Evolutionary conservation across 352 stramenopile species (phyloP).

Genomic region (Thalassiosira ordinaria): DNA sequence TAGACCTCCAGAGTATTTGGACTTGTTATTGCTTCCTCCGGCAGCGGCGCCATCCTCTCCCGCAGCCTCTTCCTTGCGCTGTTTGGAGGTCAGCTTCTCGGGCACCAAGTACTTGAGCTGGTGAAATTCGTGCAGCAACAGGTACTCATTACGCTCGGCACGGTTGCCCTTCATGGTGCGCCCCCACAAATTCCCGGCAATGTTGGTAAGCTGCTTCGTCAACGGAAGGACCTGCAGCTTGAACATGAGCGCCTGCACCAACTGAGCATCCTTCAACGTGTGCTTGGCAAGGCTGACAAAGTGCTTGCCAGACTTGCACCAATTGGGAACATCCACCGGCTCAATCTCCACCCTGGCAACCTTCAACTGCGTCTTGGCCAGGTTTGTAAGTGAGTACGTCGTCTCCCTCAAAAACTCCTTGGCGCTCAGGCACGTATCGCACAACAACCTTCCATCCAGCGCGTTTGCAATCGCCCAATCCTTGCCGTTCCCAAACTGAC

Average conservation of each 20-base stretch:
- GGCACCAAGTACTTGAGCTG: constrained; percentile 96
- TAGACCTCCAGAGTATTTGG: constrained; percentile 98
- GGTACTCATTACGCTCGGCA: constrained; percentile 98
- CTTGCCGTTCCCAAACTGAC: constrained; percentile 75
- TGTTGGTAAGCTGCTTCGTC: constrained; percentile 98
- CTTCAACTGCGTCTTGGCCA: constrained; percentile 92
- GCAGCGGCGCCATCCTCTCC: constrained; percentile 26
- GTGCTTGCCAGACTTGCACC: constrained; percentile 88
- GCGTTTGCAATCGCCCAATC: constrained; percentile 80
- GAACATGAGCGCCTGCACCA: constrained; percentile 96
- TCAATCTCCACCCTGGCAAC: constrained; percentile 91
- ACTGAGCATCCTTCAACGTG: constrained; percentile 95
- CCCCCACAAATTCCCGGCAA: constrained; percentile 98
- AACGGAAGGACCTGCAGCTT: constrained; percentile 98
- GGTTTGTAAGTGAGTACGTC: constrained; percentile 95
- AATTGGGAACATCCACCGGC: constrained; percentile 94
- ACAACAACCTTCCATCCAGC: constrained; percentile 94
- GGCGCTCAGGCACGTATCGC: constrained; percentile 97
- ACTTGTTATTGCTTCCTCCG: constrained; percentile 75
- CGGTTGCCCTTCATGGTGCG: constrained; percentile 97
- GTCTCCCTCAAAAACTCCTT: constrained; percentile 98
- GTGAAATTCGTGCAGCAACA: constrained; percentile 99
- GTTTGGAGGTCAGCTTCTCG: constrained; percentile 86
- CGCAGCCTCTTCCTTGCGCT: constrained; percentile 59
- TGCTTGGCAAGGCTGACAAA: constrained; percentile 94